phyloP scores from a whole-genome alignment of 768 basidiomycete genomes.

The Daedaleopsis nitida region DNA sequence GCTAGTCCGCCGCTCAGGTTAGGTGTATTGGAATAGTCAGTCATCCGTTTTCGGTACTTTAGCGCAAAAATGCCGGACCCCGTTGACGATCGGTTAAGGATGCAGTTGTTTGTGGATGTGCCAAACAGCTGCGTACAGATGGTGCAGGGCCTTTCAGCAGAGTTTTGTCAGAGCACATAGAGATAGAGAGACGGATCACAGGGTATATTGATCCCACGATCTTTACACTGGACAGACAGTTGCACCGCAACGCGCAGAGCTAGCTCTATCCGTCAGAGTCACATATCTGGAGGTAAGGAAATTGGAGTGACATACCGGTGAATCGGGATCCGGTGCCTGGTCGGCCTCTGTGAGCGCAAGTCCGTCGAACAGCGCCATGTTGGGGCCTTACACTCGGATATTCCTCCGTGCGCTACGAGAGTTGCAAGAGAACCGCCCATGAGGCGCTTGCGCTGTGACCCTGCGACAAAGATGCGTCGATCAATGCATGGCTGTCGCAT shows the following conservation, averaged over 20 bases:
- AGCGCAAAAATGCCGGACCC: neutral
- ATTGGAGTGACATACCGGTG: neutral
- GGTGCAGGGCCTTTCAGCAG: neutral
- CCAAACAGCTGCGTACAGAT: neutral
- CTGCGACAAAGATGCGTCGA: neutral
- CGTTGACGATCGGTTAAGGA: neutral
- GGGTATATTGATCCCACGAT: neutral
- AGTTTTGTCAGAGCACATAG: neutral
- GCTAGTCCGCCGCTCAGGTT: neutral
- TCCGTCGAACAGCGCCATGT: neutral
- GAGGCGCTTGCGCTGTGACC: no score
- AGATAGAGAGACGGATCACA: neutral
- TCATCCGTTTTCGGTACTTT: neutral
- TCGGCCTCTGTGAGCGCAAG: neutral
- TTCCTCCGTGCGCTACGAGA: no score
- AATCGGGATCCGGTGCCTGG: neutral
- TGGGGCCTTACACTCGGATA: no score
- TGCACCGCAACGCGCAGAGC: neutral
- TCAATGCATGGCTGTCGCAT: constrained; percentile 6
- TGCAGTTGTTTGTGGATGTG: neutral
- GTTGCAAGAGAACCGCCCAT: no score
- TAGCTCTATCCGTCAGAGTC: neutral
- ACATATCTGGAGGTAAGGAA: no score
- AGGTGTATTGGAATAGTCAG: neutral
- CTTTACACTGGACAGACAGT: neutral